Conservation (phyloP, 163 green algal genomes). For the Chlamydomonas reinhardtii region DNA sequence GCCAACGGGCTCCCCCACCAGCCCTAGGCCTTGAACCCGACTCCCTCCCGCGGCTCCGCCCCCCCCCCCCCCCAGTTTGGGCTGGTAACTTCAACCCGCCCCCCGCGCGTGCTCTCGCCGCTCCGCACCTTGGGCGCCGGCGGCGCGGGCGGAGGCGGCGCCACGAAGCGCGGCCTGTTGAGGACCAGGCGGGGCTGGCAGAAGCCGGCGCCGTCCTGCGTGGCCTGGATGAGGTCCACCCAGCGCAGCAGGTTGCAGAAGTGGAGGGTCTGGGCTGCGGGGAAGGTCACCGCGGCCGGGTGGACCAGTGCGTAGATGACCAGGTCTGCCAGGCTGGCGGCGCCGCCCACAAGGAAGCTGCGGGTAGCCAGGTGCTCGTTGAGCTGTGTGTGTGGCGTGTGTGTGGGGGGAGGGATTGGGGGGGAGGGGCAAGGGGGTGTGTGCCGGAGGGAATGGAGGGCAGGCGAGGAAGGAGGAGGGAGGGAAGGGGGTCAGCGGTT, state of each 20-base stretch:
- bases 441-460: neutral
- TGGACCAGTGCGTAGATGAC: constrained; percentile 61
- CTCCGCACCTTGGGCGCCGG: constrained; percentile 48
- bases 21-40: no score
- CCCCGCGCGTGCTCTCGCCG: neutral
- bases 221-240: constrained; percentile 76
- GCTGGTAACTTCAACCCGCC: no score
- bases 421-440: neutral
- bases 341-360: constrained; percentile 58
- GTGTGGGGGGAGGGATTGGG: neutral
- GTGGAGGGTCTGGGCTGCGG: constrained; percentile 74
- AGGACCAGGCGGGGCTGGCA: constrained; percentile 46
- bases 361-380: constrained; percentile 56
- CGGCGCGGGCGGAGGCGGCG: constrained; percentile 52
- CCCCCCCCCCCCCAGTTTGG: no score
- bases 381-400: constrained; percentile 20
- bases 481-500: no score
- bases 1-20: no score
- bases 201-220: constrained; percentile 41
- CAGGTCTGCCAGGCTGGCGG: constrained; percentile 62
- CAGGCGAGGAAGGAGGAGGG: neutral
- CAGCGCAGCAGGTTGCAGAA: constrained; percentile 81
- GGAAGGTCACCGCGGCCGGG: constrained; percentile 67
- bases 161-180: constrained; percentile 59
- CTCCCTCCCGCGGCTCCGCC: no score